Conservation (phyloP, 257 asterid genomes). For the Ehretia macrophylla region DNA sequence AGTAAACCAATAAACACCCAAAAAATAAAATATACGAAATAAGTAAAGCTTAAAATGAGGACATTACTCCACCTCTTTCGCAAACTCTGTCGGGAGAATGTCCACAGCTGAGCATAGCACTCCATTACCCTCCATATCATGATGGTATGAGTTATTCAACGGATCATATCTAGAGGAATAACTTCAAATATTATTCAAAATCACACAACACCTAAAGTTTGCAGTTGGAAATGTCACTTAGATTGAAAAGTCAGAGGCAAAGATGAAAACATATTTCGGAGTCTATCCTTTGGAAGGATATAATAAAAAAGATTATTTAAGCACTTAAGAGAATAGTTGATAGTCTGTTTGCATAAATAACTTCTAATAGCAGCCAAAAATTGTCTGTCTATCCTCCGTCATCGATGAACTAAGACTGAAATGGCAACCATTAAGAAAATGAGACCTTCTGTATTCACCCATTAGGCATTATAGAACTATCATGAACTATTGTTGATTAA, state of each 20-base stretch:
- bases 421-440: no score
- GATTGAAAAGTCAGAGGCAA: background rate
- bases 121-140: conserved; percentile 79
- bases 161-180: conserved; percentile 65
- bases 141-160: conserved; percentile 56
- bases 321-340: background rate
- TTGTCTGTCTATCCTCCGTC: background rate
- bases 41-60: conserved; percentile 3
- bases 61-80: conserved; percentile 61
- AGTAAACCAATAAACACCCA: conserved; percentile 1
- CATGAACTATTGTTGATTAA: no score
- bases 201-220: background rate
- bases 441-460: no score
- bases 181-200: conserved; percentile 11
- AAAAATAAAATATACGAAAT: background rate
- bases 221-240: background rate
- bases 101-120: conserved; percentile 85
- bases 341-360: background rate
- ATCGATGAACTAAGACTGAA: no score
- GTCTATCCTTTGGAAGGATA: conserved; percentile 1
- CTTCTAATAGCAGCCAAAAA: background rate
- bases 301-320: background rate
- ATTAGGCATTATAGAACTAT: no score
- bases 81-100: conserved; percentile 95
- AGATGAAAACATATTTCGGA: no score